These are phyloP conservation scores for Penicillium sp. DNA, from an alignment of 2,329 filamentous ascomycete species.

Conservation along the genomic window DNA sequence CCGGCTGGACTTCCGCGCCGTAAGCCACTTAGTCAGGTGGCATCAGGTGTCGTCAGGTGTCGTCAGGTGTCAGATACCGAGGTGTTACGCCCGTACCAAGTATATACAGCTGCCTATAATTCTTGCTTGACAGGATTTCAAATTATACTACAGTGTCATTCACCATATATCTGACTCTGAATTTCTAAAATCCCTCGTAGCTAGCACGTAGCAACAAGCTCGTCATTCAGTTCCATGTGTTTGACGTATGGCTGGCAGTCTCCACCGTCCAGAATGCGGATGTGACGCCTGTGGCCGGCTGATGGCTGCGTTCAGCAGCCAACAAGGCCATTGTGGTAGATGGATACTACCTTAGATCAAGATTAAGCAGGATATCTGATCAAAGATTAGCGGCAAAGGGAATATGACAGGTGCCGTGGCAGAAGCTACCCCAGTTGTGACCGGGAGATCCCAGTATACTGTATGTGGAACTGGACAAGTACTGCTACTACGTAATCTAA, in stretches of 20 bases:
- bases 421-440: background rate
- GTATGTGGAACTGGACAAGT: background rate
- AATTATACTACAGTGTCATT: background rate
- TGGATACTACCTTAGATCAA: background rate
- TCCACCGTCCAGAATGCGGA: constrained; percentile 28
- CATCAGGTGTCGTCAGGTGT: constrained; percentile 4
- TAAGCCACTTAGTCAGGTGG: constrained; percentile 13
- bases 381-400: background rate
- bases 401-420: background rate
- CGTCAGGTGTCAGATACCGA: constrained; percentile 14
- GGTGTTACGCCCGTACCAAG: constrained; percentile 1
- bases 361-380: background rate
- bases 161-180: background rate
- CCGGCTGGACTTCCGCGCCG: background rate
- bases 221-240: background rate
- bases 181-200: too few relatives aligned
- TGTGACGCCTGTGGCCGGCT: constrained; percentile 20
- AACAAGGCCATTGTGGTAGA: constrained; percentile 4
- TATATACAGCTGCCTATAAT: background rate
- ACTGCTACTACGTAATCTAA: background rate
- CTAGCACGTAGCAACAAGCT: background rate
- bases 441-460: background rate
- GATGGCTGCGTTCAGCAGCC: constrained; percentile 22
- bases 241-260: background rate
- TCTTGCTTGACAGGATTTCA: too few relatives aligned